Conservation (phyloP, 2,329 filamentous ascomycete species). For the Chaetoscypha palmicola region DNA sequence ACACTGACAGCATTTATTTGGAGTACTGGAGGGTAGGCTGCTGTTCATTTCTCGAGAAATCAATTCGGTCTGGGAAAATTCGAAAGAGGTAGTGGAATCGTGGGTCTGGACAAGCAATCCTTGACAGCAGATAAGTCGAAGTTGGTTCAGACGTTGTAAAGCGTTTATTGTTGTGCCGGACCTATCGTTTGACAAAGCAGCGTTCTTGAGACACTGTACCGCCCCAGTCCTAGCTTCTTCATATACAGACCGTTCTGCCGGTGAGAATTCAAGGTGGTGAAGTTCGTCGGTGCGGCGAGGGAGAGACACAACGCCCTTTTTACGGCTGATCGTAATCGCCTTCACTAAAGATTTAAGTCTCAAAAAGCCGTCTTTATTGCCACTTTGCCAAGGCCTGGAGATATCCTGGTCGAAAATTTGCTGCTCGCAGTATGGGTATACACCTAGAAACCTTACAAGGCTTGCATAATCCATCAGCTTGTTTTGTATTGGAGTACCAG, state of each 20-base stretch:
- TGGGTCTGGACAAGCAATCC: too few species aligned
- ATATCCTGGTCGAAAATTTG: constrained; percentile 16
- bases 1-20: too few species aligned
- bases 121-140: constrained; percentile 8
- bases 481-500: constrained; percentile 28
- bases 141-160: not conserved
- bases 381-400: constrained; percentile 27
- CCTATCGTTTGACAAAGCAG: not conserved
- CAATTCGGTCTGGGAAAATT: too few species aligned
- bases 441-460: constrained; percentile 26
- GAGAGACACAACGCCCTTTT: constrained; percentile 8
- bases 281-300: constrained; percentile 4
- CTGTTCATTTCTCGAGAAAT: too few species aligned
- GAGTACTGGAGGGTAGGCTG: too few species aligned
- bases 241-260: constrained; percentile 6
- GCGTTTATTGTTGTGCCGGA: not conserved
- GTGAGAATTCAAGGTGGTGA: constrained; percentile 6
- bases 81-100: too few species aligned
- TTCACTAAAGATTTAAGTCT: constrained; percentile 6
- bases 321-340: constrained; percentile 1
- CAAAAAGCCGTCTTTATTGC: constrained; percentile 1
- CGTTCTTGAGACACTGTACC: not conserved
- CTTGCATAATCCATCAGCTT: constrained; percentile 28
- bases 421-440: constrained; percentile 14
- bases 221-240: constrained; percentile 2